A percentile compares a stretch with the other conserved stretches of the same genome.
phyloP scores from a whole-genome alignment of 805 yeast species.

The Yarrowia sp. region DNA sequence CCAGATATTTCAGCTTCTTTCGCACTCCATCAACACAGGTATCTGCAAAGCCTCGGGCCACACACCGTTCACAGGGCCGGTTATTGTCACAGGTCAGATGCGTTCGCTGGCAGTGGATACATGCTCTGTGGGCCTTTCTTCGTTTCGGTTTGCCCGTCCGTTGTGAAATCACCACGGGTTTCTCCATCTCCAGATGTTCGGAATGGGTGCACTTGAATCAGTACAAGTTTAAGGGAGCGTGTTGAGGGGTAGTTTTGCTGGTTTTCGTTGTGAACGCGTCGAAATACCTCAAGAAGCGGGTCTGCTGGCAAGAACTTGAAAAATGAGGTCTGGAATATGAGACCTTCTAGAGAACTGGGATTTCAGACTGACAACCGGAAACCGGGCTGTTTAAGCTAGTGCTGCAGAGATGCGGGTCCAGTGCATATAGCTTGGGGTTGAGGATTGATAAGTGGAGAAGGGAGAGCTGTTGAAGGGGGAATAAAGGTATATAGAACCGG shows the following conservation, averaged over 20 bases:
- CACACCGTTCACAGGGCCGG: slow-evolving; percentile 84
- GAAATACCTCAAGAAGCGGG: no score
- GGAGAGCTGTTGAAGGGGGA: background rate
- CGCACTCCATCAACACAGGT: slow-evolving; percentile 91
- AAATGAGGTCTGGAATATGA: background rate
- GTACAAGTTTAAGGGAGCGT: no score
- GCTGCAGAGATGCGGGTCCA: slow-evolving; percentile 37
- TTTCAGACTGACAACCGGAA: slow-evolving; percentile 26
- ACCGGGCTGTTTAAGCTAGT: slow-evolving; percentile 37
- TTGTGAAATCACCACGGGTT: slow-evolving; percentile 42
- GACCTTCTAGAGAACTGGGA: slow-evolving; percentile 2
- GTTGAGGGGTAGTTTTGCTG: no score
- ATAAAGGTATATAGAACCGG: no score
- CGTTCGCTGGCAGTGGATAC: slow-evolving; percentile 87
- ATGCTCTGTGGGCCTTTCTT: slow-evolving; percentile 83
- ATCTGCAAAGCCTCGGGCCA: slow-evolving; percentile 67
- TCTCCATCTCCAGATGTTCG: background rate
- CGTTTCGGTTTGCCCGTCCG: slow-evolving; percentile 55
- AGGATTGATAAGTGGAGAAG: slow-evolving; percentile 11
- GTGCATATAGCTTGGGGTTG: slow-evolving; percentile 38
- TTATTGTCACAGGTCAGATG: slow-evolving; percentile 89
- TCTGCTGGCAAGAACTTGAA: no score
- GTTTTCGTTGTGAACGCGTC: no score
- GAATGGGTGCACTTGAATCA: background rate
- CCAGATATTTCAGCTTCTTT: slow-evolving; percentile 78